A percentile compares a stretch with the other conserved stretches of the same genome.
phyloP scores from a whole-genome alignment of 495 filamentous ascomycete genomes.

The Astrocystis sublimbata region DNA sequence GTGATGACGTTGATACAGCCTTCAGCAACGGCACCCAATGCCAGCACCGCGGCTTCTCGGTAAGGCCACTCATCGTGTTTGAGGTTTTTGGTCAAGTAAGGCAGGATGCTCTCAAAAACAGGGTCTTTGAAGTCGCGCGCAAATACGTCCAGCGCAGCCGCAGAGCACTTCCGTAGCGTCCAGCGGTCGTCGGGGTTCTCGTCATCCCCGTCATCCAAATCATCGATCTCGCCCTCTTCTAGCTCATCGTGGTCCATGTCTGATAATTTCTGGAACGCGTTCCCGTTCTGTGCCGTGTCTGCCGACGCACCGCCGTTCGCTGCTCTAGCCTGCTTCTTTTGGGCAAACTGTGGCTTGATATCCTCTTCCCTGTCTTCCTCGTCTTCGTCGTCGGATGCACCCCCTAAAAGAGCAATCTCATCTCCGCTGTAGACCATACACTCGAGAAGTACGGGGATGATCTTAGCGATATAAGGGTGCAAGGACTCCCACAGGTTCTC shows the following conservation, averaged over 20 bases:
- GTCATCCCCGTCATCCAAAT: slow-evolving; percentile 71
- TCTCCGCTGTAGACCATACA: slow-evolving; percentile 98
- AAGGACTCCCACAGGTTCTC: slow-evolving; percentile 70
- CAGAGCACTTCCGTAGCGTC: slow-evolving; percentile 97
- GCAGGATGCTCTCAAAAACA: slow-evolving; percentile 88
- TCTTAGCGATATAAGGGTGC: slow-evolving; percentile 74
- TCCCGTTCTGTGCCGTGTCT: slow-evolving; percentile 51
- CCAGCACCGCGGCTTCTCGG: slow-evolving; percentile 91
- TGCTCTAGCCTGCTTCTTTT: slow-evolving; percentile 57
- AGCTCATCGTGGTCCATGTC: slow-evolving; percentile 70
- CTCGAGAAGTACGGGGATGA: slow-evolving; percentile 86
- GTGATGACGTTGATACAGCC: slow-evolving; percentile 89
- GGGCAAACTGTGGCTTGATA: slow-evolving; percentile 90
- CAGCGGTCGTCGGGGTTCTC: slow-evolving; percentile 89
- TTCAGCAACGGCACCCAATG: slow-evolving; percentile 91
- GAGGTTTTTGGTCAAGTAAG: slow-evolving; percentile 88
- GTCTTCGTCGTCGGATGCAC: slow-evolving; percentile 85
- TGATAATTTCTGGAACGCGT: slow-evolving; percentile 50
- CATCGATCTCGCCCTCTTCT: slow-evolving; percentile 87
- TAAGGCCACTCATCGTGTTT: slow-evolving; percentile 88
- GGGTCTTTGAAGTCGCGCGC: slow-evolving; percentile 83
- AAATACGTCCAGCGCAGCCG: slow-evolving; percentile 91
- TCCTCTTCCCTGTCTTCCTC: slow-evolving; percentile 87
- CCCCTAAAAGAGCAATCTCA: slow-evolving; percentile 81
- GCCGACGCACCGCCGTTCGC: slow-evolving; percentile 46